phyloP scores from a whole-genome alignment of 352 stramenopile species.

The Thalassiosira livingstoniorum region DNA sequence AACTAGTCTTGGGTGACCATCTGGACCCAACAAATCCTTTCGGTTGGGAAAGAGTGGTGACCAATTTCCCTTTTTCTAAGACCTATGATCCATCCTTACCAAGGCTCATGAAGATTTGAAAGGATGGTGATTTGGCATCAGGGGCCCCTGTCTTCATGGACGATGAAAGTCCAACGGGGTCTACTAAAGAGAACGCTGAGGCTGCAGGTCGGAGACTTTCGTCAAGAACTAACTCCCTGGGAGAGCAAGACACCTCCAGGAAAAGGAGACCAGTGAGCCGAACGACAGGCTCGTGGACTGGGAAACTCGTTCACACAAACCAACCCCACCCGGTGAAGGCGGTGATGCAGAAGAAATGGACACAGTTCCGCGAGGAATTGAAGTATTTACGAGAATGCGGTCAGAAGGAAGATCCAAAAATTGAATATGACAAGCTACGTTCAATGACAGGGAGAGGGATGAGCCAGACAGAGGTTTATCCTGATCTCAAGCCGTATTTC shows the following conservation, averaged over 20 bases:
- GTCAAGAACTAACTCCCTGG: background rate
- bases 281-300: background rate
- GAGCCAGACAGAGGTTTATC: background rate
- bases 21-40: background rate
- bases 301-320: background rate
- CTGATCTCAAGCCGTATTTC: background rate
- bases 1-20: background rate
- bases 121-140: background rate
- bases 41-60: background rate
- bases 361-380: background rate
- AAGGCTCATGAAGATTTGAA: background rate
- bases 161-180: background rate
- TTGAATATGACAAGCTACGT: background rate
- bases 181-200: background rate
- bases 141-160: background rate
- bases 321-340: background rate
- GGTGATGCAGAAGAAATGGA: background rate
- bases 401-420: background rate
- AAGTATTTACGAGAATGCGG: background rate
- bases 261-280: background rate
- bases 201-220: background rate
- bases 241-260: background rate
- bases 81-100: background rate
- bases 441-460: background rate
- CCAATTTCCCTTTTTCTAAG: background rate